phyloP scores from a whole-genome alignment of 192 early-diverging fungal genomes.

The Obelidium mucronatum region DNA sequence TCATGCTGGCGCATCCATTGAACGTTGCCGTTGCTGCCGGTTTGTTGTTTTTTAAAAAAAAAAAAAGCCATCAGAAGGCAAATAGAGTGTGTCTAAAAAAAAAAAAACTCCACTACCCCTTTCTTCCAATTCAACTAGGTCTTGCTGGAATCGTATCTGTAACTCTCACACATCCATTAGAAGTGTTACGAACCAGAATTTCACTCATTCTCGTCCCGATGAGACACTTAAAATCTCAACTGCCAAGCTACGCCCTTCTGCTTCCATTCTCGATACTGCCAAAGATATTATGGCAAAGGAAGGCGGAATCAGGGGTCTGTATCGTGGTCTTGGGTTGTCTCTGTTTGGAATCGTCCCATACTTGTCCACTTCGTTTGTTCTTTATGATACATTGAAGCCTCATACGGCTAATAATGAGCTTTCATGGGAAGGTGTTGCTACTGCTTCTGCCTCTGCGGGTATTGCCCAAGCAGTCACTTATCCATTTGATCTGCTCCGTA shows the following conservation, averaged over 20 bases:
- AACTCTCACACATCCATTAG: conserved; percentile 84
- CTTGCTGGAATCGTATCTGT: conserved; percentile 77
- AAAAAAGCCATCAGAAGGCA: too few species aligned
- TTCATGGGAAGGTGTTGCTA: conserved; percentile 8
- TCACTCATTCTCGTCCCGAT: conserved; percentile 67
- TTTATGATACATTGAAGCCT: conserved; percentile 63
- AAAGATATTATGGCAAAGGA: conserved; percentile 78
- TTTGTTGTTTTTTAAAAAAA: too few species aligned
- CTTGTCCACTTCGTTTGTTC: conserved; percentile 69
- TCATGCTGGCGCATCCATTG: neutral
- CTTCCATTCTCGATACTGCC: conserved; percentile 72
- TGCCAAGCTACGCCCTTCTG: conserved; percentile 6
- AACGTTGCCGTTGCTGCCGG: conserved; percentile 14
- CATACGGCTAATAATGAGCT: neutral
- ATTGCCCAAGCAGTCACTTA: conserved; percentile 25
- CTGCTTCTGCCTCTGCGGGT: conserved; percentile 12
- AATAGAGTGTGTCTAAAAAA: too few species aligned
- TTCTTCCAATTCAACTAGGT: neutral
- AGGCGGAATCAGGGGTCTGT: conserved; percentile 78
- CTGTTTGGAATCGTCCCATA: conserved; percentile 81
- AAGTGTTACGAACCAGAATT: conserved; percentile 68
- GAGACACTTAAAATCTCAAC: neutral
- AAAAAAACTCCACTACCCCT: neutral
- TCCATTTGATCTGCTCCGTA: conserved; percentile 21
- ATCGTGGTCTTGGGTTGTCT: conserved; percentile 87